Conservation (phyloP, 352 stramenopile species). For the Blastocystis hominis region DNA sequence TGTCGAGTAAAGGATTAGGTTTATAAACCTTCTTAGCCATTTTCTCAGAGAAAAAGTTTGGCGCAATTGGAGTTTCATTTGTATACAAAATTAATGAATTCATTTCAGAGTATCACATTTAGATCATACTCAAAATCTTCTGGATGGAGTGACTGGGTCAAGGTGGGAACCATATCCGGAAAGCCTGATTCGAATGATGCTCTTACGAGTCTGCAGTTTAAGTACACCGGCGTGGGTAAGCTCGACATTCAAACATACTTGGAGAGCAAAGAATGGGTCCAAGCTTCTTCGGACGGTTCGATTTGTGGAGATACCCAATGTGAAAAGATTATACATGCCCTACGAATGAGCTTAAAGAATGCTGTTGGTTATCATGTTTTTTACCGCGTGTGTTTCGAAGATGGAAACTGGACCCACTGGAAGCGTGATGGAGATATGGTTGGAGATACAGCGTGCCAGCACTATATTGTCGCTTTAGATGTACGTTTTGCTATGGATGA, state of each 20-base stretch:
- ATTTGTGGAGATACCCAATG: neutral
- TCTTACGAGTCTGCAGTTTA: neutral
- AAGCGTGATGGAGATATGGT: constrained; percentile 4
- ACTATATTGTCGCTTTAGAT: neutral
- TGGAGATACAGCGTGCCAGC: neutral
- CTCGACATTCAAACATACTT: neutral
- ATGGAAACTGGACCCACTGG: constrained; percentile 13
- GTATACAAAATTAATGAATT: neutral
- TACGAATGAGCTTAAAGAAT: neutral
- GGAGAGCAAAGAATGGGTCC: neutral
- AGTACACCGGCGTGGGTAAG: neutral
- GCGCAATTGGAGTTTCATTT: neutral
- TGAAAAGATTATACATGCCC: neutral
- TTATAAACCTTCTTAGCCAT: constrained; percentile 47
- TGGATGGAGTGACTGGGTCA: neutral
- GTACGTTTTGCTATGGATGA: constrained; percentile 12
- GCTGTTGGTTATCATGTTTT: constrained; percentile 22
- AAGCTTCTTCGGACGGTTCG: neutral
- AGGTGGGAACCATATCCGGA: neutral
- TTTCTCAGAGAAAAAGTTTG: neutral
- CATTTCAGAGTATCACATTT: neutral
- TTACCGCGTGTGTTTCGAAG: neutral
- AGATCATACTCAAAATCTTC: neutral
- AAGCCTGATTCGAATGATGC: neutral
- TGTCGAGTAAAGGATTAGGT: constrained; percentile 6